Conservation (phyloP, 192 early-diverging fungal genomes). For the Coemansia sp. region DNA sequence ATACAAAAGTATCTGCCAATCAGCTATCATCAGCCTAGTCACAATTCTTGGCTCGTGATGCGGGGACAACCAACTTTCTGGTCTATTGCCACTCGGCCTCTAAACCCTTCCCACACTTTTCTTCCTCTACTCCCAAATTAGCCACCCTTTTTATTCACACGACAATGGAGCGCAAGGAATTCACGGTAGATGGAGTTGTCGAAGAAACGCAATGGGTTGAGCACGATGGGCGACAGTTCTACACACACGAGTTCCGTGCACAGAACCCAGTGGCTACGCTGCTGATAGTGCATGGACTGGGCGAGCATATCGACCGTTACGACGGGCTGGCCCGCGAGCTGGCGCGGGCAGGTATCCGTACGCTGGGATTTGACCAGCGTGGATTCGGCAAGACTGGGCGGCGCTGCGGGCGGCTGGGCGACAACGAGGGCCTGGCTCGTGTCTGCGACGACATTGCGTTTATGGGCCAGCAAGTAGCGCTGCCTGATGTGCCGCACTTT, state of each 20-base stretch:
- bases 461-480: slow-evolving; percentile 30
- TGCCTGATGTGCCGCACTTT: slow-evolving; percentile 55
- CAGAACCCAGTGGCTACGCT: slow-evolving; percentile 49
- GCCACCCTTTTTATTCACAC: neutral
- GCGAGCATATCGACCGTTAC: slow-evolving; percentile 66
- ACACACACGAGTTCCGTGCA: slow-evolving; percentile 36
- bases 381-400: slow-evolving; percentile 62
- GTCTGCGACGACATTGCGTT: slow-evolving; percentile 50
- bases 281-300: slow-evolving; percentile 60
- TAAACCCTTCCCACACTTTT: neutral
- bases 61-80: no score
- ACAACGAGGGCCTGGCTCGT: slow-evolving; percentile 44
- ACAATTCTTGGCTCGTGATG: no score
- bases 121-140: neutral
- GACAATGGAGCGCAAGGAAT: neutral
- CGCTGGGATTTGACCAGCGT: slow-evolving; percentile 61
- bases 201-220: slow-evolving; percentile 38
- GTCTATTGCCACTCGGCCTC: no score
- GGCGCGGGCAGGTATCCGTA: slow-evolving; percentile 56
- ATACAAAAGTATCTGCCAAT: no score
- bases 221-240: slow-evolving; percentile 22
- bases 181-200: slow-evolving; percentile 22
- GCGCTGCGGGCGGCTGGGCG: slow-evolving; percentile 40
- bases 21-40: no score
- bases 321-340: slow-evolving; percentile 50